Evolutionary conservation across 345 rosid genomes (phyloP).

Genomic region (Psidium friedrichsthalianum): DNA sequence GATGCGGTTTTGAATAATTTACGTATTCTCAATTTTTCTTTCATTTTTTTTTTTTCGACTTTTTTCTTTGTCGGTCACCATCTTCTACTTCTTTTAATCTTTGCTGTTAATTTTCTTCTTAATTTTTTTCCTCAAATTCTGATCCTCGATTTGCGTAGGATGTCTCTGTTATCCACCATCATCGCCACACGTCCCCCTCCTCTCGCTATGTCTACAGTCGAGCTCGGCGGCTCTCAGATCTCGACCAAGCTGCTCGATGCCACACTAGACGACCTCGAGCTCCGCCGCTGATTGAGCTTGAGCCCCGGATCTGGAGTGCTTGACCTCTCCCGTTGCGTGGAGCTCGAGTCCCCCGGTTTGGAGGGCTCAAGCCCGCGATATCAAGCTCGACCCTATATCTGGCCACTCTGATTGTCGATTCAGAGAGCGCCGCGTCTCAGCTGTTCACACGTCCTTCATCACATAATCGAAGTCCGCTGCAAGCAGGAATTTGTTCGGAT

Average conservation of each 20-base stretch:
- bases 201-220: not conserved
- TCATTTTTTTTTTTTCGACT: not conserved
- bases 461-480: conserved; percentile 67
- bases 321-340: not conserved
- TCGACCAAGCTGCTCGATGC: not conserved
- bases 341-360: not conserved
- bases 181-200: not conserved
- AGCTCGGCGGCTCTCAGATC: not conserved
- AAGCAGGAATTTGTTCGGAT: conserved; percentile 68
- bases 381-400: conserved; percentile 26
- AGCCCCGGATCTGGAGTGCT: not conserved
- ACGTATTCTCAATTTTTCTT: not conserved
- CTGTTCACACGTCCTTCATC: conserved; percentile 71
- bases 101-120: not conserved
- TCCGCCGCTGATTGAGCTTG: not conserved
- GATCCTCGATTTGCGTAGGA: not conserved
- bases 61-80: not conserved
- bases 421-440: conserved; percentile 69
- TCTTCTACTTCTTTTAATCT: not conserved
- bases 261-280: not conserved
- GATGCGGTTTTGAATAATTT: not conserved
- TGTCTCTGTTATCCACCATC: not conserved
- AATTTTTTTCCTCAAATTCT: not conserved
- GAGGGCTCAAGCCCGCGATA: not conserved
- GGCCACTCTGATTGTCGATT: conserved; percentile 67